A percentile compares a stretch with the other conserved stretches of the same genome.
Conservation (phyloP, 768 basidiomycete species). For the Leccinum broughii region DNA sequence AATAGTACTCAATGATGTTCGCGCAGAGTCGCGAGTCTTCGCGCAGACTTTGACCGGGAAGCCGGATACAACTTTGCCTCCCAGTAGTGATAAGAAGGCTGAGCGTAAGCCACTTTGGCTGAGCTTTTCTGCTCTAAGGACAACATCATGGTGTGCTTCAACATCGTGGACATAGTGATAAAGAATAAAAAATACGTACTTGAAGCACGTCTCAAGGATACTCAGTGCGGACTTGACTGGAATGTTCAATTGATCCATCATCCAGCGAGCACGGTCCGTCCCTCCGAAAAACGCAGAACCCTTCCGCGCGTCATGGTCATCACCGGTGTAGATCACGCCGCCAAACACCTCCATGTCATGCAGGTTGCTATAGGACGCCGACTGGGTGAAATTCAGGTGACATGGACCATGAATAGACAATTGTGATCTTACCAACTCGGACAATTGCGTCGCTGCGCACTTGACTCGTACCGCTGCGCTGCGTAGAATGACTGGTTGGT, state of each 20-base stretch:
- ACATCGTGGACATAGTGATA: too few species aligned
- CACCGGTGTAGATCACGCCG: neutral
- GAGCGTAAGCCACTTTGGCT: neutral
- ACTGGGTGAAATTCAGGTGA: neutral
- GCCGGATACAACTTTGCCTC: neutral
- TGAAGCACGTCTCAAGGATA: neutral
- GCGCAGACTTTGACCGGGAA: neutral
- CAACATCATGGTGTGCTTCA: neutral
- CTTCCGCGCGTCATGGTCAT: neutral
- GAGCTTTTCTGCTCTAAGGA: neutral
- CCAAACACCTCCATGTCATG: neutral
- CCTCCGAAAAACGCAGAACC: neutral
- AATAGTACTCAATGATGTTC: neutral
- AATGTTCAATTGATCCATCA: neutral
- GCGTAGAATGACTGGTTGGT: neutral
- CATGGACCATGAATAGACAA: too few species aligned
- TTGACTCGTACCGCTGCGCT: neutral
- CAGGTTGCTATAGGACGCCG: neutral
- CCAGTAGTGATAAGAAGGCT: neutral
- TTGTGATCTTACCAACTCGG: neutral
- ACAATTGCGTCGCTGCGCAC: neutral
- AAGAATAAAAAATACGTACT: neutral
- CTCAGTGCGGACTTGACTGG: neutral
- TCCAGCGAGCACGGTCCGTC: neutral
- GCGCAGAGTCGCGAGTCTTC: neutral